Base-by-base conservation (phyloP, 2,329 filamentous ascomycete genomes). In the Fusarium transvaalense region DNA sequence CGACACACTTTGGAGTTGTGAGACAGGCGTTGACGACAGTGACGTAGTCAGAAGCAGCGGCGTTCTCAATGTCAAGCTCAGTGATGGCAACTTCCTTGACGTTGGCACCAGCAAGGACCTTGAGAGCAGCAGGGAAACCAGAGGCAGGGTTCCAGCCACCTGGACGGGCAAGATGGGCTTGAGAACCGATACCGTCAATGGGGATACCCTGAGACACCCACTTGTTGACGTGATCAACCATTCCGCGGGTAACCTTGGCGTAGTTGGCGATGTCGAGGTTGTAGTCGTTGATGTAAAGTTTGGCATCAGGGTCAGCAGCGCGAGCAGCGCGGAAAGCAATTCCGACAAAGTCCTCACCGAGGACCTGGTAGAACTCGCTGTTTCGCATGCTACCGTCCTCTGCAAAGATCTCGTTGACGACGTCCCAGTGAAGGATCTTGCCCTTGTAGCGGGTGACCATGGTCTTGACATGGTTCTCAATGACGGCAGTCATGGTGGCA, bases 261-360 rank as follows among this genome's bases (percentile, higher is more conserved):
- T 85, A 84, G 68, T 71, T 83, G 19, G 89, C 83, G 42, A 78
- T 82, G 79, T 91, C 90, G 53, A 91, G 84, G 80, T 91, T 91
- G 79, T 85, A 88, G 77, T 93, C 91, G 78, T 93, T 94, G 80
- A 93, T 91, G 82, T 92, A 94, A 38, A 93, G 83, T 79, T 90
- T 90, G 4, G 88, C 89, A 57, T 78, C 73, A 4, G 91, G 89
- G 76, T 93, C 91, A 64, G 89, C 90, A 10, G 83, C 82, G 52
- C 86, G 85, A 21, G 91, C 91, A 13, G 91, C 87, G 53, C 86
- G 83, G 80, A 93, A 93, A 35, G 91, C 91, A 72, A 91, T 90
- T 23, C 82, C 81, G 54, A 93, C 87, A 74, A 90, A 92, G 76
- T 86, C 85, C 79, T 92, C 89, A 43, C 91, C 90, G 6, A 93